A percentile compares a stretch with the other conserved stretches of the same genome.
Conservation (phyloP, 2,329 filamentous ascomycete species). For the Decorospora gaudefroyi region DNA sequence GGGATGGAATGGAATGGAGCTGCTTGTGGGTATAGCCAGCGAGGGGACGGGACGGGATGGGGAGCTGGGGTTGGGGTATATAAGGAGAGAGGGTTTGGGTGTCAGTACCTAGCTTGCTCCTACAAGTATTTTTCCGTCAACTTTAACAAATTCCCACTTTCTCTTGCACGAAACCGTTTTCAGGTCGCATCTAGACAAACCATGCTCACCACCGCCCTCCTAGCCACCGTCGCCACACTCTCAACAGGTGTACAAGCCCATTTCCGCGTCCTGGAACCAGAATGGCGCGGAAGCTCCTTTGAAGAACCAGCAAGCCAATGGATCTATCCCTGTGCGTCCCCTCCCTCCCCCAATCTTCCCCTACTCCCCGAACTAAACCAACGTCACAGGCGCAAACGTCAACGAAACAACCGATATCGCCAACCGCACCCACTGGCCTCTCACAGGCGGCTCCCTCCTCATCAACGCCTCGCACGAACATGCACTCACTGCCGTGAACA, state of each 20-base stretch:
- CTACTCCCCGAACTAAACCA: slow-evolving; percentile 23
- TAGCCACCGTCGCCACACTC: slow-evolving; percentile 31
- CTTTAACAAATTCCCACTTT: neutral
- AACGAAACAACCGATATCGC: slow-evolving; percentile 43
- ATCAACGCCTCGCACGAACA: slow-evolving; percentile 51
- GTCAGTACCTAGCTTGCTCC: no score
- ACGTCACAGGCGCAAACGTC: slow-evolving; percentile 50
- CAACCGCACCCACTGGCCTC: slow-evolving; percentile 54
- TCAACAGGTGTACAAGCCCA: slow-evolving; percentile 48
- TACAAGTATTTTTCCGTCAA: no score
- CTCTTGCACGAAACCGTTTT: neutral
- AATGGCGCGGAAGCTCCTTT: slow-evolving; percentile 52
- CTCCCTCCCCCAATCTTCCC: neutral
- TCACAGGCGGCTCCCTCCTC: slow-evolving; percentile 50
- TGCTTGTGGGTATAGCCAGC: no score
- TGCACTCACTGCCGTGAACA: slow-evolving; percentile 55
- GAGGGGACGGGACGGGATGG: no score
- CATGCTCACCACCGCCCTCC: slow-evolving; percentile 30
- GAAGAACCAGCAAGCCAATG: slow-evolving; percentile 45
- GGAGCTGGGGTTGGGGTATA: no score
- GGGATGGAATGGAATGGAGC: no score
- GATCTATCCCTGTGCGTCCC: slow-evolving; percentile 48
- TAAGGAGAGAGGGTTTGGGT: no score
- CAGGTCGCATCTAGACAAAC: no score
- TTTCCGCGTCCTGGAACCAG: slow-evolving; percentile 50